Conservation (phyloP, 2,329 filamentous ascomycete species). For the Pseudonectria foliicola region DNA sequence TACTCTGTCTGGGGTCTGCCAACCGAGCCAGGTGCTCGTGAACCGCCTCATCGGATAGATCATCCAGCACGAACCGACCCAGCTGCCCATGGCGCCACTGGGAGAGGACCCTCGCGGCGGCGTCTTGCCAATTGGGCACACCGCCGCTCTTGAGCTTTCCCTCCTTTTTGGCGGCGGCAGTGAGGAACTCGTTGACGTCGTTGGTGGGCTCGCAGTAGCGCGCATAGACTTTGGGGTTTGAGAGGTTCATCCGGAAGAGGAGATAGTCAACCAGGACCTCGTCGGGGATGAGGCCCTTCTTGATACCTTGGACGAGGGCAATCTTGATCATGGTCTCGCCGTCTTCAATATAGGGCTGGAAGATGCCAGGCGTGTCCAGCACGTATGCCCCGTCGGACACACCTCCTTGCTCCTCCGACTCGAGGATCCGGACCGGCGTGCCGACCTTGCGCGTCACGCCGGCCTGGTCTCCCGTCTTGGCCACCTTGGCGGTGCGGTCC, state of each 20-base stretch:
- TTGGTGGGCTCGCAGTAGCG: constrained; percentile 69
- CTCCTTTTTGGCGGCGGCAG: constrained; percentile 62
- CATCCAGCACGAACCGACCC: constrained; percentile 73
- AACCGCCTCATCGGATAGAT: constrained; percentile 56
- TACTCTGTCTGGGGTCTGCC: constrained; percentile 46
- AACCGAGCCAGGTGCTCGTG: constrained; percentile 38
- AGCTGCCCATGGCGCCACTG: constrained; percentile 73
- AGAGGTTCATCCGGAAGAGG: constrained; percentile 72
- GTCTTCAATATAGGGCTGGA: constrained; percentile 83
- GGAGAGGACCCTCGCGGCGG: constrained; percentile 74
- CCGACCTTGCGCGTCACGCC: constrained; percentile 84
- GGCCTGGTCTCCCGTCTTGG: constrained; percentile 76
- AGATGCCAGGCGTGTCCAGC: constrained; percentile 90
- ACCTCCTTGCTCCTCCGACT: constrained; percentile 32
- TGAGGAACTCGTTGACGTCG: constrained; percentile 67
- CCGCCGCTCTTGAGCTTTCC: constrained; percentile 73
- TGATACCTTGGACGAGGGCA: constrained; percentile 84
- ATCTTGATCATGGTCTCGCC: constrained; percentile 89
- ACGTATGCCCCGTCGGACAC: constrained; percentile 65
- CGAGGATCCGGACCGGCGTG: constrained; percentile 70
- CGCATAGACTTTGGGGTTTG: constrained; percentile 54
- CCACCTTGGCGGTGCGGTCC: constrained; percentile 54
- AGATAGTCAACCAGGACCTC: constrained; percentile 84
- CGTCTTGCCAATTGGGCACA: constrained; percentile 59
- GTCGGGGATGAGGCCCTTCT: constrained; percentile 74